Conservation (phyloP, 2,329 filamentous ascomycete genomes). For the Hymenoscyphus infarciens region DNA sequence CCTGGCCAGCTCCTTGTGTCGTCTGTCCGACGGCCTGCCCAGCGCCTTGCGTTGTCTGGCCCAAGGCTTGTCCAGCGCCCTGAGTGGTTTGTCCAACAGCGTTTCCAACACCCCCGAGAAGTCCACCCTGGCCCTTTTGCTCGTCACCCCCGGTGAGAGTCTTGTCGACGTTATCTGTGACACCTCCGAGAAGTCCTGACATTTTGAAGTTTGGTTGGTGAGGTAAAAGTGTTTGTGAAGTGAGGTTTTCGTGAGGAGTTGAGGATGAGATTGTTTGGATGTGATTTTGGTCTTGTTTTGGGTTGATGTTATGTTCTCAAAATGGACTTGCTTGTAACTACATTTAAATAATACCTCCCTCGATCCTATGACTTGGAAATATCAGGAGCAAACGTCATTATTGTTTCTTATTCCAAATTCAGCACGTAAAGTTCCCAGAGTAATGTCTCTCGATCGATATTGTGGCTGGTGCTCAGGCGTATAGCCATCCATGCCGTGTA, state of each 20-base stretch:
- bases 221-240: slow-evolving; percentile 8
- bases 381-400: background rate
- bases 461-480: background rate
- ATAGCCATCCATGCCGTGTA: background rate
- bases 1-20: slow-evolving; percentile 24
- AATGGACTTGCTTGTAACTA: background rate
- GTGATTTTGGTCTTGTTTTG: background rate
- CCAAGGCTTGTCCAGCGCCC: slow-evolving; percentile 35
- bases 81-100: slow-evolving; percentile 38
- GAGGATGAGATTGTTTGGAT: background rate
- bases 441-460: background rate
- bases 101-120: slow-evolving; percentile 35
- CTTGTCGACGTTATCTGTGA: slow-evolving; percentile 38
- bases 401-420: background rate
- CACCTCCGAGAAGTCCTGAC: slow-evolving; percentile 36
- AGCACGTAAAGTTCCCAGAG: background rate
- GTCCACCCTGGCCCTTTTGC: slow-evolving; percentile 38
- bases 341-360: background rate
- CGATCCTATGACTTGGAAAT: background rate
- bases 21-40: slow-evolving; percentile 35
- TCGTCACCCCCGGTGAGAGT: slow-evolving; percentile 40
- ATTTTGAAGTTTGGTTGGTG: slow-evolving; percentile 22
- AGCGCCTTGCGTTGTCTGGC: slow-evolving; percentile 33
- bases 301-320: background rate
- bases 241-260: background rate